Evolutionary conservation across 306 rosid genomes (phyloP).

Genomic region (Cucurbita argyrosperma): DNA sequence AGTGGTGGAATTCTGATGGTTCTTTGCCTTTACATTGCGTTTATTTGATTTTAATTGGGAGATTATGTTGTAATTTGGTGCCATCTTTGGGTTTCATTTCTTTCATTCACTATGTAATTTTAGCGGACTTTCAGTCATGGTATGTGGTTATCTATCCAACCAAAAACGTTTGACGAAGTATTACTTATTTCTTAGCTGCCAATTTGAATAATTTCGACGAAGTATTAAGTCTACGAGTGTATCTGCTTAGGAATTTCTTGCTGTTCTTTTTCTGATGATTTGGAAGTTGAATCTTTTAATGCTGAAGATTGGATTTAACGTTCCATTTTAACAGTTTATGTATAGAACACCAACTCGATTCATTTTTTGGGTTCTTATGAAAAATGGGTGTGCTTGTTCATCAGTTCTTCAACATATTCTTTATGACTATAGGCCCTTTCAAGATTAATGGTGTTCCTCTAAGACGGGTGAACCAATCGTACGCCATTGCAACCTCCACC

Average conservation of each 20-base stretch:
- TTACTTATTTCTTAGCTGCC: not conserved
- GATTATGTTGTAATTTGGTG: not conserved
- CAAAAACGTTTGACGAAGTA: too few relatives aligned
- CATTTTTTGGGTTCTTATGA: too few relatives aligned
- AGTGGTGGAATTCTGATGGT: not conserved
- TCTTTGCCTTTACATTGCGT: not conserved
- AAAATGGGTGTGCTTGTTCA: too few relatives aligned
- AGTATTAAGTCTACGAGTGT: not conserved
- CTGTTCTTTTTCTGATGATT: not conserved
- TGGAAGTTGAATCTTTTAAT: not conserved
- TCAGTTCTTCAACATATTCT: too few relatives aligned
- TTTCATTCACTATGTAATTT: not conserved
- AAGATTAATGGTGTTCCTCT: slow-evolving; percentile 60
- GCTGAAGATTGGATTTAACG: not conserved
- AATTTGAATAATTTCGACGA: not conserved
- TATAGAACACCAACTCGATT: too few relatives aligned
- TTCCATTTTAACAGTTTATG: too few relatives aligned
- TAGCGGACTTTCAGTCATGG: not conserved
- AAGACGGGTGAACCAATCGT: slow-evolving; percentile 56
- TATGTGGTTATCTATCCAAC: too few relatives aligned
- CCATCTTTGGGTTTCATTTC: too few relatives aligned
- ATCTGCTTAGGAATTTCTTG: not conserved
- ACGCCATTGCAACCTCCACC: slow-evolving; percentile 52
- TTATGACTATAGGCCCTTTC: slow-evolving; percentile 35
- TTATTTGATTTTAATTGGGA: not conserved